Percentiles rank a stretch among this genome's conserved stretches.
Conservation (phyloP, 129 eudicot species). For the Centaurea solstitialis region DNA sequence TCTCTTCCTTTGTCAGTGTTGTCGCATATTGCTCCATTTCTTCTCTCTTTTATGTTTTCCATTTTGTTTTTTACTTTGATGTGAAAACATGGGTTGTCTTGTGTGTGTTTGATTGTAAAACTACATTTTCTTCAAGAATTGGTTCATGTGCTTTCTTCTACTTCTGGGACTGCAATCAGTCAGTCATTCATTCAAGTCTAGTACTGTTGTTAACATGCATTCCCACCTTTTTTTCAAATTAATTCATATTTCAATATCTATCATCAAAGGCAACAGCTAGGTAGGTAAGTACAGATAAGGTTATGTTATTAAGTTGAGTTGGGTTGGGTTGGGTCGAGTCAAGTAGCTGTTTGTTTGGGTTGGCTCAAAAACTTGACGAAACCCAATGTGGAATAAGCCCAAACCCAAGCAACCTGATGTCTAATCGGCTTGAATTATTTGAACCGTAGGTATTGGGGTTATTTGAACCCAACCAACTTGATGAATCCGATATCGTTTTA, state of each 20-base stretch:
- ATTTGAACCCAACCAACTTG: no score
- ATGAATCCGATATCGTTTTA: no score
- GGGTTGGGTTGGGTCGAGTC: no score
- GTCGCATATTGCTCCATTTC: not conserved
- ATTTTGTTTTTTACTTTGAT: constrained; percentile 19
- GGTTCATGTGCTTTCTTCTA: not conserved
- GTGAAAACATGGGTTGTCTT: constrained; percentile 1
- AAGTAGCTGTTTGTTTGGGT: no score
- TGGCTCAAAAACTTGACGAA: no score
- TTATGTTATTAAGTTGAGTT: no score
- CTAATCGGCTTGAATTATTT: no score
- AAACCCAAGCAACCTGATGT: no score
- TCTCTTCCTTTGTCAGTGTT: not conserved
- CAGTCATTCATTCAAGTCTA: not conserved
- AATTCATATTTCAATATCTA: not conserved
- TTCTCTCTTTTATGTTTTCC: not conserved
- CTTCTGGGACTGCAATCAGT: not conserved
- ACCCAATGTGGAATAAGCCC: no score
- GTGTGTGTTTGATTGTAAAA: not conserved
- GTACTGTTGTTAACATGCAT: not conserved
- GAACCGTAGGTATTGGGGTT: no score
- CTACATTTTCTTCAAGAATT: not conserved
- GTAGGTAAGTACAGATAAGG: not conserved
- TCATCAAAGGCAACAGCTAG: not conserved
- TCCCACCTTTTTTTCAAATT: not conserved